Conservation (phyloP, 179 eudicot species). For the Monotropa hypopitys region DNA sequence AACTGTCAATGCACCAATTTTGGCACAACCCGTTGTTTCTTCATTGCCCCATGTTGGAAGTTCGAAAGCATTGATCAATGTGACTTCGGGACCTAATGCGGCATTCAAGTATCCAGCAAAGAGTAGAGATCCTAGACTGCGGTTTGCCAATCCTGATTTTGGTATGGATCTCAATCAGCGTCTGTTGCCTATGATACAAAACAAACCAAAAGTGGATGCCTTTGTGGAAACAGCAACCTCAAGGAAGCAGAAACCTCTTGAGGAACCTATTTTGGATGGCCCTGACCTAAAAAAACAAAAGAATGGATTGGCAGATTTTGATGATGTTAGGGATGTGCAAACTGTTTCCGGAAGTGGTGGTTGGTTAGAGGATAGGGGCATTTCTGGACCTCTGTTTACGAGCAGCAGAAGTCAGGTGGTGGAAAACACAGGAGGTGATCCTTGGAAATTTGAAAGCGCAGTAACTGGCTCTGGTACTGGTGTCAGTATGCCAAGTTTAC, state of each 20-base stretch:
- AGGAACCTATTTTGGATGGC: conserved; percentile 33
- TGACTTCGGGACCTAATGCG: conserved; percentile 22
- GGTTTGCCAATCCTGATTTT: conserved; percentile 32
- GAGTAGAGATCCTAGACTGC: conserved; percentile 90
- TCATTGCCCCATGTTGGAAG: conserved; percentile 17
- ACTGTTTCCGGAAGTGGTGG: conserved; percentile 25
- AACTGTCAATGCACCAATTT: conserved; percentile 15
- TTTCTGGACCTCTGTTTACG: conserved; percentile 20
- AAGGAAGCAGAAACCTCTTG: conserved; percentile 39
- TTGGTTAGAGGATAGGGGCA: conserved; percentile 27
- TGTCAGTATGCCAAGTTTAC: conserved; percentile 10
- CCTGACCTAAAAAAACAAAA: conserved; percentile 61
- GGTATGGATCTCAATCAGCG: conserved; percentile 25
- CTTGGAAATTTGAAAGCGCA: conserved; percentile 21
- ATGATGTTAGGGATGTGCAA: conserved; percentile 13
- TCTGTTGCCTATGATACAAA: conserved; percentile 18
- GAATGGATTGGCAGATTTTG: conserved; percentile 28
- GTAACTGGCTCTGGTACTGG: conserved; percentile 21
- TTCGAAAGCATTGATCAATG: conserved; percentile 22
- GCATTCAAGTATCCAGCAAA: conserved; percentile 26
- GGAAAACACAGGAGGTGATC: conserved; percentile 24
- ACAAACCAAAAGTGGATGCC: conserved; percentile 29
- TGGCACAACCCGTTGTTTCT: conserved; percentile 25
- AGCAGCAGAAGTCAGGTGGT: conserved; percentile 17
- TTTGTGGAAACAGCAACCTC: conserved; percentile 23